A percentile compares a stretch with the other conserved stretches of the same genome.
Conservation (phyloP, 2,329 filamentous ascomycete species). For the Colletotrichum filicis region DNA sequence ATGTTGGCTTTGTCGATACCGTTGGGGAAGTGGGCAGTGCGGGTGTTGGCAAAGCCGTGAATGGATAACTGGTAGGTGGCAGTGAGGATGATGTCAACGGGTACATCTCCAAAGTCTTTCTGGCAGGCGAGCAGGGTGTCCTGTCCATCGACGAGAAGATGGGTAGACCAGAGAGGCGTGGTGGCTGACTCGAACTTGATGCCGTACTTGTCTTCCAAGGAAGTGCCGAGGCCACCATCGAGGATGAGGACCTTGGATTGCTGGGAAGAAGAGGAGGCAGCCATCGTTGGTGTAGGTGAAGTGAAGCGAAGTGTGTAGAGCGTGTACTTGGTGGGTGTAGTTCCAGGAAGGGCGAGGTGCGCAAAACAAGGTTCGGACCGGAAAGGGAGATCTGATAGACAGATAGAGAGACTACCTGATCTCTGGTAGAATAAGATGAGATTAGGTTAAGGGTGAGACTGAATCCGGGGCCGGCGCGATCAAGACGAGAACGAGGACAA, state of each 20-base stretch:
- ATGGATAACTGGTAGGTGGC: conserved; percentile 75
- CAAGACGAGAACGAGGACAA: not conserved
- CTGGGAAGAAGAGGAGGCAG: not conserved
- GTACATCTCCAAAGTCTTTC: conserved; percentile 63
- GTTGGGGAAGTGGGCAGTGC: conserved; percentile 49
- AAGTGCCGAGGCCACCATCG: conserved; percentile 76
- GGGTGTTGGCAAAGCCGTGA: conserved; percentile 65
- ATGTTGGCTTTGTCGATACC: conserved; percentile 56
- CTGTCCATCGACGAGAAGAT: conserved; percentile 68
- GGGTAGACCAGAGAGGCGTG: conserved; percentile 75
- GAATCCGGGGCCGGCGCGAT: not conserved
- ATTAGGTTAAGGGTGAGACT: not conserved
- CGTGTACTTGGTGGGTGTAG: too few species aligned
- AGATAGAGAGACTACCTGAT: not conserved
- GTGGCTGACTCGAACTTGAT: conserved; percentile 58
- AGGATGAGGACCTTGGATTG: conserved; percentile 57
- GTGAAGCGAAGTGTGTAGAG: too few species aligned
- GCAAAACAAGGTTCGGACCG: not conserved
- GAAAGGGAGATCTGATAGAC: not conserved
- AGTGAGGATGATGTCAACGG: conserved; percentile 72
- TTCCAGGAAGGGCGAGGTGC: not conserved
- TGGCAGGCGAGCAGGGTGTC: conserved; percentile 66
- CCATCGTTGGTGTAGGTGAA: conserved; percentile 14
- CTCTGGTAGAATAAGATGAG: not conserved
- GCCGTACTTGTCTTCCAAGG: conserved; percentile 68